Evolutionary conservation across 2,329 filamentous ascomycete genomes (phyloP).

Genomic region (Orbilia quercus): DNA sequence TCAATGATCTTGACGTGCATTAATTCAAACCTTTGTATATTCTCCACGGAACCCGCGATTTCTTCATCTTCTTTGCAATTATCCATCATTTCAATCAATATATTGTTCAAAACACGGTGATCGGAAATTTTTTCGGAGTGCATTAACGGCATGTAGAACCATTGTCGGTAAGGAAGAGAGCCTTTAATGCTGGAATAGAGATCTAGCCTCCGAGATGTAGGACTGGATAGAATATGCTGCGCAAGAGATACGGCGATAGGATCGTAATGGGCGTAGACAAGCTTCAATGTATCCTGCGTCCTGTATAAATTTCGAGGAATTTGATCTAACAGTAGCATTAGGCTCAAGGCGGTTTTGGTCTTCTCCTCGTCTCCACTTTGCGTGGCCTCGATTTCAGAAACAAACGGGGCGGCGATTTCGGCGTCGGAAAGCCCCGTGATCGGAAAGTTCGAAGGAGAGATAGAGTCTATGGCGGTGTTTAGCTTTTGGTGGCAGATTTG

Average conservation of each 20-base stretch:
- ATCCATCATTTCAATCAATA: conserved; percentile 16
- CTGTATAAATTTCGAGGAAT: conserved; percentile 73
- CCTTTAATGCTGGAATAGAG: conserved; percentile 59
- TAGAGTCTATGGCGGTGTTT: conserved; percentile 20
- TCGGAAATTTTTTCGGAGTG: conserved; percentile 68
- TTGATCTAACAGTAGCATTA: conserved; percentile 73
- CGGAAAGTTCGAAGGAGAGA: conserved; percentile 44
- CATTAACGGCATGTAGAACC: conserved; percentile 72
- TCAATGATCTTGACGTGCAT: conserved; percentile 68
- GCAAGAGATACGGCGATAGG: conserved; percentile 64
- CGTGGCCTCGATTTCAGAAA: conserved; percentile 38
- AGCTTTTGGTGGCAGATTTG: conserved; percentile 34
- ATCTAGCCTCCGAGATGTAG: conserved; percentile 60
- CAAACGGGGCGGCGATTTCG: conserved; percentile 40
- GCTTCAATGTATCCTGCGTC: conserved; percentile 62
- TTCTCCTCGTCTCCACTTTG: conserved; percentile 27
- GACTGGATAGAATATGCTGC: conserved; percentile 61
- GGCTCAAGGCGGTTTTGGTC: conserved; percentile 62
- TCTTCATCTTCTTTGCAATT: conserved; percentile 61
- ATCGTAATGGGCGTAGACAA: conserved; percentile 71
- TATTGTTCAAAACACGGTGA: conserved; percentile 64
- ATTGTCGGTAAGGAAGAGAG: conserved; percentile 64
- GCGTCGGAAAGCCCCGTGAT: conserved; percentile 36
- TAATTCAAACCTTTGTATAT: conserved; percentile 63
- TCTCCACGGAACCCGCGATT: conserved; percentile 61